phyloP scores from a whole-genome alignment of 2,329 filamentous ascomycete species.

The Cladosporium colombiae region DNA sequence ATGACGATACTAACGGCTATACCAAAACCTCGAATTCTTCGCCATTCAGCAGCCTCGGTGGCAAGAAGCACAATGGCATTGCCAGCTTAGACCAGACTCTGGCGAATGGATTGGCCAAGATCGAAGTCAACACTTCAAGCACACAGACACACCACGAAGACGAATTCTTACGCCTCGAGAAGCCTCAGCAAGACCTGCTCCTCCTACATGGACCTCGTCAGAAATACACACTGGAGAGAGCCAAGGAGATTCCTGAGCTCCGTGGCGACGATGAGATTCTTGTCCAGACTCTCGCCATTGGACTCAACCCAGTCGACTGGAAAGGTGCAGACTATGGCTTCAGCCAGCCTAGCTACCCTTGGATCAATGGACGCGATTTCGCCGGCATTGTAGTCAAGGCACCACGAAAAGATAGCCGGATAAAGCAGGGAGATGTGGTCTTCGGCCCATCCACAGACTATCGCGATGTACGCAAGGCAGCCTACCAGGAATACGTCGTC shows the following conservation, averaged over 20 bases:
- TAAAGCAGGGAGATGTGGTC: slow-evolving; percentile 58
- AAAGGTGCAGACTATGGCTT: slow-evolving; percentile 71
- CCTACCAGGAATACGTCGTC: slow-evolving; percentile 70
- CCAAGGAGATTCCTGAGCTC: slow-evolving; percentile 35
- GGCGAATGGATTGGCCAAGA: background rate
- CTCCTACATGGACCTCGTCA: slow-evolving; percentile 39
- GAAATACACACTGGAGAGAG: slow-evolving; percentile 37
- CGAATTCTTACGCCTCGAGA: slow-evolving; percentile 35
- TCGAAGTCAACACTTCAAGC: background rate
- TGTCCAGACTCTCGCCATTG: slow-evolving; percentile 64
- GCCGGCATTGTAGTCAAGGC: slow-evolving; percentile 62
- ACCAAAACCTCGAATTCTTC: background rate
- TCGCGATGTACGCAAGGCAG: slow-evolving; percentile 69
- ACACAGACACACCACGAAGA: slow-evolving; percentile 24
- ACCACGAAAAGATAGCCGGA: slow-evolving; percentile 46
- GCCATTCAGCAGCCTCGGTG: slow-evolving; percentile 14
- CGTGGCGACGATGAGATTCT: slow-evolving; percentile 56
- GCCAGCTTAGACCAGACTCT: background rate
- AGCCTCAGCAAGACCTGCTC: slow-evolving; percentile 38
- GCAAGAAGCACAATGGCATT: slow-evolving; percentile 5
- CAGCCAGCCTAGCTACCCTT: slow-evolving; percentile 66
- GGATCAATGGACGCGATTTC: slow-evolving; percentile 70
- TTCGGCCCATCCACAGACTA: slow-evolving; percentile 75
- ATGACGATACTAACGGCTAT: slow-evolving; percentile 3
- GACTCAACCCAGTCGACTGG: slow-evolving; percentile 76